phyloP scores from a whole-genome alignment of 2,329 filamentous ascomycete species.

The Penicillium brevicompactum region DNA sequence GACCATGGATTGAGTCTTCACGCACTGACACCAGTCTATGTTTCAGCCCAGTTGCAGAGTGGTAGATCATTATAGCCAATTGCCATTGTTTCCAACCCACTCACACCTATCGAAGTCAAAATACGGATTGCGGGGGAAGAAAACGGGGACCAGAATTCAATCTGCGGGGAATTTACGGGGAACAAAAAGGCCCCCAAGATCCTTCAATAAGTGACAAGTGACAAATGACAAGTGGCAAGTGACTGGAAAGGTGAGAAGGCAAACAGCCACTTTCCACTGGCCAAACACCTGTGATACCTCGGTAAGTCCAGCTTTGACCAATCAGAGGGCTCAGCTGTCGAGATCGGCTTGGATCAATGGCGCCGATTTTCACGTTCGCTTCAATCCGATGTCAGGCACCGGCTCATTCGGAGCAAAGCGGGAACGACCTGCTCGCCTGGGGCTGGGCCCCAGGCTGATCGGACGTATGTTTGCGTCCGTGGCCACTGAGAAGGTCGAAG shows the following conservation, averaged over 20 bases:
- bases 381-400: background rate
- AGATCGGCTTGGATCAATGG: background rate
- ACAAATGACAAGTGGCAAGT: background rate
- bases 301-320: constrained; percentile 15
- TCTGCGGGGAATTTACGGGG: constrained; percentile 2
- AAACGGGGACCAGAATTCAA: background rate
- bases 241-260: background rate
- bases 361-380: background rate
- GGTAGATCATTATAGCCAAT: constrained; percentile 4
- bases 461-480: background rate
- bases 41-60: background rate
- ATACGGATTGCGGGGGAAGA: constrained; percentile 2
- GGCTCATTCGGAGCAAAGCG: background rate
- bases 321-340: constrained; percentile 2
- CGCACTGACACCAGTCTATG: background rate
- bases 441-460: background rate
- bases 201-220: background rate
- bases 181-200: background rate
- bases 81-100: no score
- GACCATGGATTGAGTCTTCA: background rate
- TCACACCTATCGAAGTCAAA: background rate
- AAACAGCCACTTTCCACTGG: background rate
- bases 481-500: background rate
- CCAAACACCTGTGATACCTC: constrained; percentile 21
- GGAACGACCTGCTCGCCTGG: background rate